Evolutionary conservation across 225 moss, liverwort and hornwort species (phyloP).

Genomic region (Ulota crispa): DNA sequence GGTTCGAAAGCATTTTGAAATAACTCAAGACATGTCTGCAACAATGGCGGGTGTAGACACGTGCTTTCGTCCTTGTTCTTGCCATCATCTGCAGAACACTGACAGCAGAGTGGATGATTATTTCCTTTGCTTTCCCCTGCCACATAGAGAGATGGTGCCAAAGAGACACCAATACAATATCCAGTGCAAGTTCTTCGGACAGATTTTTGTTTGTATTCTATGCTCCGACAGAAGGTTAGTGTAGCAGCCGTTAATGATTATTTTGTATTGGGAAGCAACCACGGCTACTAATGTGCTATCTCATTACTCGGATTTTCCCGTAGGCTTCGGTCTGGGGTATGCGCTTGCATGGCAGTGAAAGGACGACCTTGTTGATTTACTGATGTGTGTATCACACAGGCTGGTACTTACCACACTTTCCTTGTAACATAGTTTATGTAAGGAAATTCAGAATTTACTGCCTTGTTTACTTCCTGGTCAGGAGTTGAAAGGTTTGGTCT

Average conservation of each 20-base stretch:
- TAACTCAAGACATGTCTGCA: slow-evolving; percentile 8
- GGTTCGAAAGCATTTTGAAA: neutral
- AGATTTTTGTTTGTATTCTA: slow-evolving; percentile 35
- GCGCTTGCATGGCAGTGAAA: slow-evolving; percentile 36
- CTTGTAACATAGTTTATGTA: slow-evolving; percentile 31
- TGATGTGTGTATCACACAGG: slow-evolving; percentile 23
- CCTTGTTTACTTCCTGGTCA: neutral
- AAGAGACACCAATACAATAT: slow-evolving; percentile 4
- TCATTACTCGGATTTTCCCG: slow-evolving; percentile 37
- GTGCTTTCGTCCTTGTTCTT: slow-evolving; percentile 22
- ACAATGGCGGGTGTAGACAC: slow-evolving; percentile 4
- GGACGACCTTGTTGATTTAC: slow-evolving; percentile 19
- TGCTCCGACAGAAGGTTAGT: slow-evolving; percentile 17
- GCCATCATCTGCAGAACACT: slow-evolving; percentile 1
- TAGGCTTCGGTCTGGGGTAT: slow-evolving; percentile 32
- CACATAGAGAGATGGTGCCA: slow-evolving; percentile 3
- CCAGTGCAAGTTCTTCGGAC: slow-evolving; percentile 1
- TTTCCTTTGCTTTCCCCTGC: slow-evolving; percentile 11
- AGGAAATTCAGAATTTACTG: slow-evolving; percentile 11
- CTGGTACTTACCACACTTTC: slow-evolving; percentile 24
- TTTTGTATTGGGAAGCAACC: slow-evolving; percentile 45
- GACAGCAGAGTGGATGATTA: slow-evolving; percentile 22
- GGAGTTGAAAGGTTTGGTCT: neutral
- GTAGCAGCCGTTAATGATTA: slow-evolving; percentile 36
- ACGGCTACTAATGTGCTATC: slow-evolving; percentile 28